Conservation (phyloP, 2,329 filamentous ascomycete genomes). For the Diaporthe humulicola region DNA sequence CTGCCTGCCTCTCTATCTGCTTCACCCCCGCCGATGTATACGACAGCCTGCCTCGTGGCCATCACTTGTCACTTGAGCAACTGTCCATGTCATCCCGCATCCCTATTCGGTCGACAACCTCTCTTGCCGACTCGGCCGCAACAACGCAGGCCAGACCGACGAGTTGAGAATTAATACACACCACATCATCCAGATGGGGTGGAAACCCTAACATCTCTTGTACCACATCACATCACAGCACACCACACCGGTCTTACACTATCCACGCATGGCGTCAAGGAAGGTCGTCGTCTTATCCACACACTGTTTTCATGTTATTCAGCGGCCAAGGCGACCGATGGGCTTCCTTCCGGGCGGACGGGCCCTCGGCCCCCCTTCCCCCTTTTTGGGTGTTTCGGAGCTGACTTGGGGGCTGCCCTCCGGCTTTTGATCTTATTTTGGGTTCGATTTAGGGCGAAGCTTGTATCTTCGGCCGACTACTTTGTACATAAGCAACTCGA, state of each 20-base stretch:
- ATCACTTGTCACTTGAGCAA: neutral
- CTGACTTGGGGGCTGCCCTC: slow-evolving; percentile 3
- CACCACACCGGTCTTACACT: slow-evolving; percentile 6
- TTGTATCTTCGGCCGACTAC: slow-evolving; percentile 1
- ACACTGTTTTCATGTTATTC: slow-evolving; percentile 16
- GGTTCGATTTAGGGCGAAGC: slow-evolving; percentile 6
- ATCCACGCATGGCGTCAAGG: slow-evolving; percentile 25
- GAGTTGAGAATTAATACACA: neutral
- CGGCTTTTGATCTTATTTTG: slow-evolving; percentile 19
- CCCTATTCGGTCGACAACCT: neutral
- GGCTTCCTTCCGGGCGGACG: slow-evolving; percentile 19
- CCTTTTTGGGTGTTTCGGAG: slow-evolving; percentile 30
- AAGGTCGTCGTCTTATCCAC: slow-evolving; percentile 14
- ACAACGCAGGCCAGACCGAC: neutral
- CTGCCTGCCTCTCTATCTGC: neutral
- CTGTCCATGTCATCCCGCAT: neutral
- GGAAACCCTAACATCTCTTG: slow-evolving; percentile 7
- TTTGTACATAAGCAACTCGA: slow-evolving; percentile 27
- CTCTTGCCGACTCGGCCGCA: neutral
- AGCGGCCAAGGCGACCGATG: slow-evolving; percentile 14
- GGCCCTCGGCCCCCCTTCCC: slow-evolving; percentile 22
- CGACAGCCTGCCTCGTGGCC: slow-evolving; percentile 3
- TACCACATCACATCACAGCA: neutral
- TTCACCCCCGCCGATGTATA: neutral
- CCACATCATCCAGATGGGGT: slow-evolving; percentile 5